Percentiles rank a stretch among this genome's conserved stretches.
phyloP scores from a whole-genome alignment of 345 rosid genomes.

The Excoecaria agallocha region DNA sequence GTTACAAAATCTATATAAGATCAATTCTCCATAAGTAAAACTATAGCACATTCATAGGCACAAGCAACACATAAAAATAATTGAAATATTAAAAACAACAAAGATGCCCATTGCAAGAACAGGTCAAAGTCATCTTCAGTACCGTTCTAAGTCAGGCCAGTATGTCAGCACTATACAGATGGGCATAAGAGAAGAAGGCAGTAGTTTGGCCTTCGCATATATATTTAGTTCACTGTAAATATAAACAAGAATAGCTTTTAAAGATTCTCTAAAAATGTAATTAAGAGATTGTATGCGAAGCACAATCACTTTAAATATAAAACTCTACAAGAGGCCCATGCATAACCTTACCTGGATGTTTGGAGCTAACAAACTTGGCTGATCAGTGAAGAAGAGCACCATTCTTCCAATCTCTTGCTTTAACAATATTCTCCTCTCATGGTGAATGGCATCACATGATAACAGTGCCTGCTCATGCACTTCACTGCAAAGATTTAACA shows the following conservation, averaged over 20 bases:
- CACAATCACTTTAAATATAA: neutral
- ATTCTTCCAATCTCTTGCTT: conserved; percentile 98
- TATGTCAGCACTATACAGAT: too few species aligned
- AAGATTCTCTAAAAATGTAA: conserved; percentile 5
- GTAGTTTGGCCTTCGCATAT: too few species aligned
- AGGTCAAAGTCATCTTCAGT: neutral
- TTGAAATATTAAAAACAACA: neutral
- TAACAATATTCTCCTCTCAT: conserved; percentile 85
- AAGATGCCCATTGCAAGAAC: neutral
- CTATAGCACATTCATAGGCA: neutral
- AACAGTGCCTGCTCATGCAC: conserved; percentile 90
- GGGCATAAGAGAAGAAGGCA: too few species aligned
- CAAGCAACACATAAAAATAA: neutral
- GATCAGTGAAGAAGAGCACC: conserved; percentile 97
- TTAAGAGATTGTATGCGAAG: neutral
- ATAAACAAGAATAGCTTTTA: neutral
- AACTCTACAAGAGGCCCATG: conserved; percentile 1
- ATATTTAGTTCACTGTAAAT: neutral
- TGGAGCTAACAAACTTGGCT: conserved; percentile 98
- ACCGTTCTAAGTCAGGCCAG: too few species aligned
- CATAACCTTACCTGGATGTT: conserved; percentile 72
- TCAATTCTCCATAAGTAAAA: neutral
- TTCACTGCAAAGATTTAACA: conserved; percentile 60
- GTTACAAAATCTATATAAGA: neutral
- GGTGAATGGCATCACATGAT: conserved; percentile 76